Base-by-base conservation (phyloP, 2,329 filamentous ascomycete species). In the Coniosporium tulheliwenetii region DNA sequence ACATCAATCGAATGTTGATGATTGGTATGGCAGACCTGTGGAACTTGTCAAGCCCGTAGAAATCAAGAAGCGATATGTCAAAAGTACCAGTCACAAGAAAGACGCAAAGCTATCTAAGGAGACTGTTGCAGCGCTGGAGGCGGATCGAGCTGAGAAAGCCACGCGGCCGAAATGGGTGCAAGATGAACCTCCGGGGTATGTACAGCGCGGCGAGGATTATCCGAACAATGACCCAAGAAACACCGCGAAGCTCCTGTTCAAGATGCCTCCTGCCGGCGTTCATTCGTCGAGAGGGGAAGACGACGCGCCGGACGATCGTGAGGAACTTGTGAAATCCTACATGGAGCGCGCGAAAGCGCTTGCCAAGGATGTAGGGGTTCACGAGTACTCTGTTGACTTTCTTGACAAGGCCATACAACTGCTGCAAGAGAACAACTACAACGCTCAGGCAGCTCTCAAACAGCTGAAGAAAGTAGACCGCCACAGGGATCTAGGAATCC, bases 141-240 rank as follows among this genome's bases (percentile, higher is more conserved):
- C 81, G 7, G 85, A 95, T 48, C 87, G 83, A 50, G 70, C 77
- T 34, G 77, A 79, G 48, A 78, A 79, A 45, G 85, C 86, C 41
- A 85, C 80, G 47, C 79, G 87, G 14, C 89, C 89, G 1, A 91
- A 87, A 59, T 95, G 86, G 85, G 73, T 96, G 30, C 79, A 93
- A 65, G 91, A 96, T 51, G 85, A 91, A 56, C 91, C 91, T 0
- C 63, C 75, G 3, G 91, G 91, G 5, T 98, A 93, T 55, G 72
- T 93, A 13, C 73, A 73, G 39, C 81, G 91, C 44, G 91, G 91
- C 19, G 82, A 87, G 50, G 89, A 96, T 56, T 67, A 73, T 56
- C 72, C 71, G 1, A 68, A 81, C 48, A 74, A 81, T 45, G 82
- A 93, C 53, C 73, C 80, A 9, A 74, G 73, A 37, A 81, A 79